Base-by-base conservation (phyloP, 2,329 filamentous ascomycete genomes). In the Lasiodiplodia gonubiensis region DNA sequence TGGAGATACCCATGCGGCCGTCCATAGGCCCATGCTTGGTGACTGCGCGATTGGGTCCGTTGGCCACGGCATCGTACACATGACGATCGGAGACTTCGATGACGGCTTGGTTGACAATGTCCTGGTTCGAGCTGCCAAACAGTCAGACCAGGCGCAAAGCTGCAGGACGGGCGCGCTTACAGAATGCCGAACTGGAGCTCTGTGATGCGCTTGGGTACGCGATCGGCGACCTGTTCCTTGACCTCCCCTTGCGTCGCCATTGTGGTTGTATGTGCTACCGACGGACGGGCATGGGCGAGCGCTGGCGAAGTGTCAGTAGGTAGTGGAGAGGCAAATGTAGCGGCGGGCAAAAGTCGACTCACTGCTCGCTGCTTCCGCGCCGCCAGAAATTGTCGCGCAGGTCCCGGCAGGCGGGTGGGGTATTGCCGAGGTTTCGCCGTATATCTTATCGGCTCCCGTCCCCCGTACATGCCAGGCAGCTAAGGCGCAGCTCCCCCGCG, bases 71-170 rank as follows among this genome's bases (percentile, higher is more conserved):
- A 78, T 99, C 93, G 84, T 97, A 99, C 69, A 98, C 89, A 78
- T 94, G 90, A 74, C 93, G 89, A 78, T 97, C 92, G n/a, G 92
- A 96, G 68, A 99, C 91, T 80, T 97, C 93, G 71, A 98, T 87
- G 67, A 97, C 93, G 70, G 92, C 93, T 80, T 99, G 95, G 76
- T 94, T 96, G 72, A 97, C 92, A 72, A 98, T 97, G 76, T 98
- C 93, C 77, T 97, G 92, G 74, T 92, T 93, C 30, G 94, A 97
- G 75, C 91, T 93, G 70, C 21, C 64, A 37, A 12, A 67, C 37
- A 30, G 74, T 77, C 67, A 75, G 67, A 68, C 70, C 46, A 3
- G 12, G 39, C 37, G 16, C 35, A 46, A 60, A 53, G 37, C 30
- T 27, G 51, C 37, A 59, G 57, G 49, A 46, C 53, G 42, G 59